These are phyloP conservation scores for Antrodiella citrinella DNA, from an alignment of 768 basidiomycete species.

Conservation along the genomic window DNA sequence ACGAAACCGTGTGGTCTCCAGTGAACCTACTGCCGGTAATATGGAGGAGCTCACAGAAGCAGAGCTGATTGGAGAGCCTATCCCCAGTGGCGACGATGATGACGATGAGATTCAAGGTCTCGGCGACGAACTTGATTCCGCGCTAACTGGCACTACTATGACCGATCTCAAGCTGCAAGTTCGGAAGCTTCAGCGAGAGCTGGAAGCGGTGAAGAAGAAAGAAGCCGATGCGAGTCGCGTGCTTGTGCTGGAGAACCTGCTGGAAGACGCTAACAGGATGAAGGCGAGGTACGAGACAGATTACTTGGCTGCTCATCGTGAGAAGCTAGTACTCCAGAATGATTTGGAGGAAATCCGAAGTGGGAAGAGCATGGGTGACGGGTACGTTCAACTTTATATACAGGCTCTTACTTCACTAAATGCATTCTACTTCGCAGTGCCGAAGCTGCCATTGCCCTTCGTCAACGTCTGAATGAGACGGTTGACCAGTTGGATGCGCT, in stretches of 20 bases:
- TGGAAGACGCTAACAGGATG: conserved; percentile 88
- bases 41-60: conserved; percentile 32
- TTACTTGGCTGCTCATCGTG: conserved; percentile 77
- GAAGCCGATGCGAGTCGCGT: conserved; percentile 70
- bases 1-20: conserved; percentile 7
- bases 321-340: conserved; percentile 70
- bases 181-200: conserved; percentile 70
- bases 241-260: conserved; percentile 81
- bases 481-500: conserved; percentile 72
- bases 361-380: conserved; percentile 78
- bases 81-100: conserved; percentile 17
- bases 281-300: conserved; percentile 85
- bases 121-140: conserved; percentile 82
- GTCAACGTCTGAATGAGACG: conserved; percentile 82
- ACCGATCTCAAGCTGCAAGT: conserved; percentile 89
- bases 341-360: conserved; percentile 84
- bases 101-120: conserved; percentile 55
- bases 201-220: conserved; percentile 66
- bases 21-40: conserved; percentile 8
- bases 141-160: conserved; percentile 76
- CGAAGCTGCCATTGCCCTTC: conserved; percentile 82
- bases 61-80: conserved; percentile 30
- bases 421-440: conserved; percentile 50
- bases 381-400: conserved; percentile 44
- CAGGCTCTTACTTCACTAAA: conserved; percentile 1